These are phyloP conservation scores for Neurospora tetrasperma DNA, from an alignment of 495 filamentous ascomycete genomes.

Conservation along the genomic window DNA sequence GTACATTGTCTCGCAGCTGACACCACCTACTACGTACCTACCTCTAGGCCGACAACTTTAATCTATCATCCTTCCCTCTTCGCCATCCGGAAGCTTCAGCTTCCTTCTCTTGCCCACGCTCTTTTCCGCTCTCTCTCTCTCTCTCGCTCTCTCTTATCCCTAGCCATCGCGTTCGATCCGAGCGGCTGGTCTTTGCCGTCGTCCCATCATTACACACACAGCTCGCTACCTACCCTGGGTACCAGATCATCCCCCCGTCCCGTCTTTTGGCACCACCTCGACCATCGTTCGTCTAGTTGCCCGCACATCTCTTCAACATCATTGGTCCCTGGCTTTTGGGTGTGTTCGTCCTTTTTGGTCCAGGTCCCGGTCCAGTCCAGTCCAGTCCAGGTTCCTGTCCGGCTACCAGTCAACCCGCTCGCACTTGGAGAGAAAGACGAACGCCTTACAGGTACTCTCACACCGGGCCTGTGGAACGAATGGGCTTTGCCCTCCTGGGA, in stretches of 20 bases:
- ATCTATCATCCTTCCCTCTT: not conserved
- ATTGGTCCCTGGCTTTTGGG: not conserved
- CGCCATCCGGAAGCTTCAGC: not conserved
- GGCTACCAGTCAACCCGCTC: not conserved
- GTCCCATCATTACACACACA: conserved; percentile 1
- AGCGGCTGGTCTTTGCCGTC: not conserved
- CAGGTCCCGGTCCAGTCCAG: not conserved
- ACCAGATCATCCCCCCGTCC: not conserved
- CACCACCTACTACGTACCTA: not conserved
- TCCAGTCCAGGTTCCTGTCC: not conserved
- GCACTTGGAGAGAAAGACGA: not conserved
- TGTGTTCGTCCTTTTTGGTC: not conserved
- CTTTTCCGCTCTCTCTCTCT: not conserved
- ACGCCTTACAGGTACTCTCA: not conserved
- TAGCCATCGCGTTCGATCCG: not conserved
- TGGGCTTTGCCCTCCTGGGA: not conserved
- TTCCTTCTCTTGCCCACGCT: not conserved
- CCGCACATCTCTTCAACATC: not conserved
- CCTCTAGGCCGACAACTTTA: not conserved
- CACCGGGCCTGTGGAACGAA: not conserved
- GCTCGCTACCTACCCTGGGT: not conserved
- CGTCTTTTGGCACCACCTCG: not conserved
- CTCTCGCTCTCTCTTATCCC: not conserved
- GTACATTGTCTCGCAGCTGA: not conserved
- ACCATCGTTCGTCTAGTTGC: not conserved